Conservation (phyloP, 2,329 filamentous ascomycete species). For the Hypoxylon sp. region DNA sequence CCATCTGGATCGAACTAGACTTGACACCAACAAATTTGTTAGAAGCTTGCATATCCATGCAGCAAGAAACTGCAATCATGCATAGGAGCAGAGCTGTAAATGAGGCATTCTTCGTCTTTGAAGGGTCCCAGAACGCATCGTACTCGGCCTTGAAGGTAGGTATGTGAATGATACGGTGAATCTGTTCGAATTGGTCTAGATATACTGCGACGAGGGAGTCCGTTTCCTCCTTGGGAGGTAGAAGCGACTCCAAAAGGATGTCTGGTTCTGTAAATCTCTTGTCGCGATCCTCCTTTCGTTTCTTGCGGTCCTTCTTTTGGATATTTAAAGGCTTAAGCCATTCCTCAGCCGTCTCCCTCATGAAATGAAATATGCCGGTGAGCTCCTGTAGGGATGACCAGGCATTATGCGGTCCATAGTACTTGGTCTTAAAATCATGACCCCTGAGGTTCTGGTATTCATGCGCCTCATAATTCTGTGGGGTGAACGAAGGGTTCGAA, state of each 20-base stretch:
- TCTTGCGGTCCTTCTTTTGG: constrained; percentile 66
- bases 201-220: constrained; percentile 64
- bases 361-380: constrained; percentile 68
- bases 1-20: constrained; percentile 66
- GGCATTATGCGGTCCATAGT: constrained; percentile 70
- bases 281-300: constrained; percentile 65
- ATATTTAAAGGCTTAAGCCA: constrained; percentile 70
- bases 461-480: constrained; percentile 47
- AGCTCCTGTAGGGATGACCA: constrained; percentile 70
- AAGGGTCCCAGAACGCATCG: constrained; percentile 64
- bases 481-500: constrained; percentile 52
- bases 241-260: constrained; percentile 61
- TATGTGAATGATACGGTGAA: constrained; percentile 69
- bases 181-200: constrained; percentile 66
- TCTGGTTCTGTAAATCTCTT: constrained; percentile 62
- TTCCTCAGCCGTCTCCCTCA: constrained; percentile 72
- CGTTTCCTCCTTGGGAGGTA: constrained; percentile 61
- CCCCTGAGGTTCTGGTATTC: constrained; percentile 69
- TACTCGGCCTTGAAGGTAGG: constrained; percentile 69
- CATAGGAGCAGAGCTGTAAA: constrained; percentile 69
- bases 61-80: constrained; percentile 70
- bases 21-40: constrained; percentile 69
- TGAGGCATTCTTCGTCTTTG: constrained; percentile 60
- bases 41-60: constrained; percentile 63
- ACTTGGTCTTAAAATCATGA: constrained; percentile 70